Evolutionary conservation across 495 filamentous ascomycete genomes (phyloP).

Genomic region (Trypethelium eluteriae): DNA sequence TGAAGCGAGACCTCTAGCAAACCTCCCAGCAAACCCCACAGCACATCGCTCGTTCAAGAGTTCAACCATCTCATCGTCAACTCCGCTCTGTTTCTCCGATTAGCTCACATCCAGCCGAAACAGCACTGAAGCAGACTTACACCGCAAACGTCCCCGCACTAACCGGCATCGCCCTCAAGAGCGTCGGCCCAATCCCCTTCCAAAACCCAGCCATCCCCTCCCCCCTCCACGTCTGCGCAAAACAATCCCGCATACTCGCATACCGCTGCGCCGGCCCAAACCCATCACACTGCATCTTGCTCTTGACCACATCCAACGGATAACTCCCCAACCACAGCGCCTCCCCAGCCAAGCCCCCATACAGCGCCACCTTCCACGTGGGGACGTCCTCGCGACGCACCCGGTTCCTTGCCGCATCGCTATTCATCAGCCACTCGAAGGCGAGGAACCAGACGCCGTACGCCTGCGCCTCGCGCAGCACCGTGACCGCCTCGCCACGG

Average conservation of each 20-base stretch:
- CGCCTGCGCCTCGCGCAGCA: slow-evolving; percentile 83
- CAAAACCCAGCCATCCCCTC: slow-evolving; percentile 86
- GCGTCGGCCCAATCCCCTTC: slow-evolving; percentile 90
- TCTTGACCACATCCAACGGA: slow-evolving; percentile 95
- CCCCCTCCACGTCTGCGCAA: slow-evolving; percentile 66
- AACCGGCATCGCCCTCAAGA: slow-evolving; percentile 94
- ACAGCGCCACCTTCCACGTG: slow-evolving; percentile 76
- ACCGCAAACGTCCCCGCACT: slow-evolving; percentile 90
- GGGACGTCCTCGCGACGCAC: slow-evolving; percentile 68
- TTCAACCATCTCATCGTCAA: slow-evolving; percentile 9
- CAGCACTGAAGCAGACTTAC: neutral
- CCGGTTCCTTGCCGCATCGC: slow-evolving; percentile 67
- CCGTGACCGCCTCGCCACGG: slow-evolving; percentile 77
- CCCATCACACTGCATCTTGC: slow-evolving; percentile 97
- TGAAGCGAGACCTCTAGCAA: too few relatives aligned
- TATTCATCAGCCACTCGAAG: slow-evolving; percentile 95
- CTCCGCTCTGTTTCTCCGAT: neutral
- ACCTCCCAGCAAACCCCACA: too few relatives aligned
- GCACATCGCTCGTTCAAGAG: neutral
- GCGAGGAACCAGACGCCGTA: slow-evolving; percentile 93
- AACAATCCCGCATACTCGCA: slow-evolving; percentile 81
- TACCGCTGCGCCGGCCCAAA: slow-evolving; percentile 62
- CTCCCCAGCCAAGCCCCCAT: slow-evolving; percentile 91
- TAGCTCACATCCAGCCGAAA: neutral
- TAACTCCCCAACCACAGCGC: slow-evolving; percentile 87